phyloP scores from a whole-genome alignment of 768 basidiomycete genomes.

The Omphalotus guepiniiformis region DNA sequence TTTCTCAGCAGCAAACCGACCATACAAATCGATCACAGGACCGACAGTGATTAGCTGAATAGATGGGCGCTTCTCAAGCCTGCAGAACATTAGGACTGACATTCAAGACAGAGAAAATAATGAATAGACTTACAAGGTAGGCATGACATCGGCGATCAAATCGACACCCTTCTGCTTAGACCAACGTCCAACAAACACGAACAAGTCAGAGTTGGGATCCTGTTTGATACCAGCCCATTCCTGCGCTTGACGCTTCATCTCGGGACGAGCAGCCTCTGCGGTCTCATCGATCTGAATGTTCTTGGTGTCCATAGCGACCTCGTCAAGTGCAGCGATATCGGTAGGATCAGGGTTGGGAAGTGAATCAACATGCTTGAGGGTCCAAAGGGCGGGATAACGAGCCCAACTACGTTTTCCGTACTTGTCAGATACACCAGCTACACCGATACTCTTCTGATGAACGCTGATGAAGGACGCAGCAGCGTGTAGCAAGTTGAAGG shows the following conservation, averaged over 20 bases:
- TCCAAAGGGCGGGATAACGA: slow-evolving; percentile 94
- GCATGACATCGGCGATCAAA: slow-evolving; percentile 94
- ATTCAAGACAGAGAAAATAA: slow-evolving; percentile 7
- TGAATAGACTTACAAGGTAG: slow-evolving; percentile 61
- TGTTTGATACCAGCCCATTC: slow-evolving; percentile 95
- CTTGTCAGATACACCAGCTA: slow-evolving; percentile 98
- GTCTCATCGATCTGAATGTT: slow-evolving; percentile 74
- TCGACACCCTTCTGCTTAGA: slow-evolving; percentile 98
- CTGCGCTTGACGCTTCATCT: slow-evolving; percentile 87
- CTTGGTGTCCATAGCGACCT: slow-evolving; percentile 63
- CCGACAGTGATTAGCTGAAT: slow-evolving; percentile 89
- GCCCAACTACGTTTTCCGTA: slow-evolving; percentile 98
- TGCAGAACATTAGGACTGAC: slow-evolving; percentile 21
- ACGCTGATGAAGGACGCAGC: slow-evolving; percentile 89
- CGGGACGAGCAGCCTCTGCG: slow-evolving; percentile 86
- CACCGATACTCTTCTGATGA: slow-evolving; percentile 91
- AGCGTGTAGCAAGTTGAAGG: slow-evolving; percentile 93
- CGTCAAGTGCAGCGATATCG: slow-evolving; percentile 91
- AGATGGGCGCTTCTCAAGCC: slow-evolving; percentile 79
- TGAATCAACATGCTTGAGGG: slow-evolving; percentile 92
- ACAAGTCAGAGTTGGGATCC: slow-evolving; percentile 84
- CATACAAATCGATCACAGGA: slow-evolving; percentile 93
- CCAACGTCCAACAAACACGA: slow-evolving; percentile 97
- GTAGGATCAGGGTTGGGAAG: slow-evolving; percentile 93
- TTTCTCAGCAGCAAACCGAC: slow-evolving; percentile 94